Evolutionary conservation across 2,329 filamentous ascomycete genomes (phyloP).

Genomic region (Penicillium sp.): DNA sequence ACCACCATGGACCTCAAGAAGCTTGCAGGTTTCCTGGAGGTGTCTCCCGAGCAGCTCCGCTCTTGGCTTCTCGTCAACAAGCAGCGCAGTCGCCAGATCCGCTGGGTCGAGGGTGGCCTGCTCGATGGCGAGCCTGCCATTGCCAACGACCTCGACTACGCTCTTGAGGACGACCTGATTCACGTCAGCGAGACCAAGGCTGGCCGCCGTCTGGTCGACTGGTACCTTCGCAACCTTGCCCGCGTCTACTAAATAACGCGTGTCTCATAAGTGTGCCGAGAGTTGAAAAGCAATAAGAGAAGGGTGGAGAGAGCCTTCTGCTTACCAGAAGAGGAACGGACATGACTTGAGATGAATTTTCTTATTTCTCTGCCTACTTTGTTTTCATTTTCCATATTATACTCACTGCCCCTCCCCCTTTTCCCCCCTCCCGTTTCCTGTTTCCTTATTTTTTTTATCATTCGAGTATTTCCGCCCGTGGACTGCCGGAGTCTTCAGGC

Average conservation of each 20-base stretch:
- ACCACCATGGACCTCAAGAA: constrained; percentile 99
- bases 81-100: constrained; percentile 94
- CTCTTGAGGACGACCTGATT: constrained; percentile 93
- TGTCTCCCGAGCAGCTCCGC: constrained; percentile 92
- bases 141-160: constrained; percentile 94
- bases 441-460: constrained; percentile 13
- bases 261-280: constrained; percentile 16
- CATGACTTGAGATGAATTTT: constrained; percentile 32
- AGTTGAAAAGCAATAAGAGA: constrained; percentile 21
- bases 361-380: constrained; percentile 25
- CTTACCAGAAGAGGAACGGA: constrained; percentile 27
- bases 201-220: constrained; percentile 93
- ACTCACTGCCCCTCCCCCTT: constrained; percentile 12
- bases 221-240: constrained; percentile 96
- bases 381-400: constrained; percentile 21
- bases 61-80: constrained; percentile 96
- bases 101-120: constrained; percentile 87
- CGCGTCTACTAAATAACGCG: constrained; percentile 73
- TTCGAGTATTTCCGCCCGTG: constrained; percentile 15
- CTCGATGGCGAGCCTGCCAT: constrained; percentile 91
- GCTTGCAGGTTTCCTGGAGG: constrained; percentile 93
- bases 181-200: constrained; percentile 99
- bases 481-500: constrained; percentile 12
- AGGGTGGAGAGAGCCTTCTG: constrained; percentile 19
- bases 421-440: constrained; percentile 8